Evolutionary conservation across 371 early-diverging fungal species (phyloP).

Genomic region (Mucor irregularis): DNA sequence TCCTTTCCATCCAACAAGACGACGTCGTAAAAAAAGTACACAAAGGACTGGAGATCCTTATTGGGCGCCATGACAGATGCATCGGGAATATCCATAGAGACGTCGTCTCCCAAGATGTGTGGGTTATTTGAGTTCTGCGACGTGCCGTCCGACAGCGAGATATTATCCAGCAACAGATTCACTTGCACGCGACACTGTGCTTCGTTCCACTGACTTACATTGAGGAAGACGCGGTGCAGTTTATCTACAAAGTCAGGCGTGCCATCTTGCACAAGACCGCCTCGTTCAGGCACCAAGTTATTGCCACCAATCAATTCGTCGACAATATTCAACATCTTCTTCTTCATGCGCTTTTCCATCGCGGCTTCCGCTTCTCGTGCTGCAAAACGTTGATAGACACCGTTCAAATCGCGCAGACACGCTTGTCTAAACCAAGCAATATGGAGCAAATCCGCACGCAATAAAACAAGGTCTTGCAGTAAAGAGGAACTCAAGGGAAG

Average conservation of each 20-base stretch:
- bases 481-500: constrained; percentile 42
- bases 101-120: constrained; percentile 32
- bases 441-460: constrained; percentile 40
- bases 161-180: constrained; percentile 56
- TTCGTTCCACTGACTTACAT: constrained; percentile 63
- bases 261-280: constrained; percentile 19
- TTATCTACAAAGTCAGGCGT: constrained; percentile 43
- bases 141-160: constrained; percentile 41
- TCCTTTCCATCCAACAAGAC: constrained; percentile 47
- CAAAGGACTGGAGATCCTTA: constrained; percentile 51
- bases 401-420: constrained; percentile 46
- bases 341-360: constrained; percentile 37
- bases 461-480: constrained; percentile 39
- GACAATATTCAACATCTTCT: constrained; percentile 45
- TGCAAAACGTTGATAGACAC: constrained; percentile 49
- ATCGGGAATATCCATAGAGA: constrained; percentile 11
- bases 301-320: constrained; percentile 45
- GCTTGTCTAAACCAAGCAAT: constrained; percentile 48
- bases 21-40: constrained; percentile 56
- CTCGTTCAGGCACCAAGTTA: constrained; percentile 15
- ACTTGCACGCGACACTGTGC: constrained; percentile 62
- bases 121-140: constrained; percentile 28
- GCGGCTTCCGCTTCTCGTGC: constrained; percentile 27
- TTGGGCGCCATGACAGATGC: constrained; percentile 14
- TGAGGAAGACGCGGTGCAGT: constrained; percentile 50